Evolutionary conservation across 1,139 yeast genomes (phyloP).

Genomic region (Geotrichum fermentans): DNA sequence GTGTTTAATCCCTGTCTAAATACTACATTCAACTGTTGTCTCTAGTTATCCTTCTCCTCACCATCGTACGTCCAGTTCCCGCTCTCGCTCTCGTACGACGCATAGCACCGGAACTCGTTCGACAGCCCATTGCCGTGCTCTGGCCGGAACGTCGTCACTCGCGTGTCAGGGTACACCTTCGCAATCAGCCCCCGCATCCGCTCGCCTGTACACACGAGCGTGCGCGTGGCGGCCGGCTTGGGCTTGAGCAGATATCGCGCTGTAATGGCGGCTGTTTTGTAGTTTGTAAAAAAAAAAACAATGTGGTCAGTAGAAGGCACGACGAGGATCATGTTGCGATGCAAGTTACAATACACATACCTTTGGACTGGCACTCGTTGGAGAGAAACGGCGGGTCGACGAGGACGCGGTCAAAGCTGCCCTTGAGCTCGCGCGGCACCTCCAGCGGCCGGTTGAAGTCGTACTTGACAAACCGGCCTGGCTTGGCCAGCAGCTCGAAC

Average conservation of each 20-base stretch:
- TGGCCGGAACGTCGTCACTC: slow-evolving; percentile 63
- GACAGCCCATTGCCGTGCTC: slow-evolving; percentile 81
- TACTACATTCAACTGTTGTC: too few relatives aligned
- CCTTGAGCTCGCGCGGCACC: slow-evolving; percentile 53
- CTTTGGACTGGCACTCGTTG: slow-evolving; percentile 72
- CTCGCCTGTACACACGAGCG: slow-evolving; percentile 78
- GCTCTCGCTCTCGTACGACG: slow-evolving; percentile 55
- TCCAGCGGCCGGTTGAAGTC: slow-evolving; percentile 68
- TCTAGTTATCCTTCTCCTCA: too few relatives aligned
- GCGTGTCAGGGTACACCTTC: slow-evolving; percentile 59
- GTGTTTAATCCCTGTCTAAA: too few relatives aligned
- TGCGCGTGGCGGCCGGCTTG: slow-evolving; percentile 33
- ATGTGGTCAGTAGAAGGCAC: neutral
- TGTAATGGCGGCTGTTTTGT: slow-evolving; percentile 48
- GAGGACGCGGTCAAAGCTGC: slow-evolving; percentile 66
- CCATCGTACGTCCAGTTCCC: slow-evolving; percentile 44
- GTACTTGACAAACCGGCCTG: slow-evolving; percentile 59
- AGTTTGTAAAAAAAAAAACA: neutral
- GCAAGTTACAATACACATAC: neutral
- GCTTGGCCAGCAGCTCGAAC: slow-evolving; percentile 67
- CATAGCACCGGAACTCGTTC: slow-evolving; percentile 83
- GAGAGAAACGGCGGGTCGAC: slow-evolving; percentile 88
- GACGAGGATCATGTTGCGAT: too few relatives aligned
- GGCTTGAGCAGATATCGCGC: slow-evolving; percentile 54
- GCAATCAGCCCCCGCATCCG: slow-evolving; percentile 64